These are phyloP conservation scores for Asterophora parasitica DNA, from an alignment of 768 basidiomycete genomes.

Conservation along the genomic window DNA sequence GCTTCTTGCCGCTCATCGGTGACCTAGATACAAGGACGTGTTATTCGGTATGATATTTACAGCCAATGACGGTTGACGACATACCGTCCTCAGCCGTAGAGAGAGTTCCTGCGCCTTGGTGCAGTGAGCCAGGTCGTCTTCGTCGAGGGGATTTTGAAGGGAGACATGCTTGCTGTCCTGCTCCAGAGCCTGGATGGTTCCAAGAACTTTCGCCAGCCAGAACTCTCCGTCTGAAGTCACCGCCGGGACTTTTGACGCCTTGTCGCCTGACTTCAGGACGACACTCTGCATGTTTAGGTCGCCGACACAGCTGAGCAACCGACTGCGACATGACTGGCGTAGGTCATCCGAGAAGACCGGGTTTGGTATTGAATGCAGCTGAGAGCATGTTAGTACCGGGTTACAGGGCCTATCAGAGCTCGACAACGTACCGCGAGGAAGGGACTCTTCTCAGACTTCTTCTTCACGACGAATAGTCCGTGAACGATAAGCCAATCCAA, in stretches of 20 bases:
- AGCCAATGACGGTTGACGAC: background rate
- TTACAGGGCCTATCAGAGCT: background rate
- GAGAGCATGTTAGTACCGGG: conserved; percentile 4
- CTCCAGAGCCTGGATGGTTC: conserved; percentile 52
- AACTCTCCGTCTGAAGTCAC: conserved; percentile 70
- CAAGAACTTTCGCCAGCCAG: conserved; percentile 70
- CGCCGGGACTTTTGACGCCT: conserved; percentile 49
- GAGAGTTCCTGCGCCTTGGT: conserved; percentile 39
- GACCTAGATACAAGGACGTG: conserved; percentile 22
- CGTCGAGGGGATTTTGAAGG: conserved; percentile 45
- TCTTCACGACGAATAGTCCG: conserved; percentile 74
- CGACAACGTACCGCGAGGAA: conserved; percentile 49
- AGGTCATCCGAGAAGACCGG: conserved; percentile 72
- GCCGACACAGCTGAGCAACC: conserved; percentile 68
- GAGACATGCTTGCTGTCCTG: conserved; percentile 66
- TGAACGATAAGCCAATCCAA: conserved; percentile 81
- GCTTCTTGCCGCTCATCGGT: conserved; percentile 42
- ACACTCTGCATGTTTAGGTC: conserved; percentile 62
- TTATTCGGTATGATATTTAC: background rate
- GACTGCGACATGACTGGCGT: conserved; percentile 60
- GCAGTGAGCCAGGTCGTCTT: conserved; percentile 46
- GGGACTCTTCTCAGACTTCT: conserved; percentile 63
- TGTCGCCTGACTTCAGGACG: conserved; percentile 49
- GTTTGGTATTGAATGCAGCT: conserved; percentile 61
- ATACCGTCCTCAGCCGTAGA: conserved; percentile 42